These are phyloP conservation scores for Lenwebbia sp. DNA, from an alignment of 345 rosid species.

Conservation along the genomic window DNA sequence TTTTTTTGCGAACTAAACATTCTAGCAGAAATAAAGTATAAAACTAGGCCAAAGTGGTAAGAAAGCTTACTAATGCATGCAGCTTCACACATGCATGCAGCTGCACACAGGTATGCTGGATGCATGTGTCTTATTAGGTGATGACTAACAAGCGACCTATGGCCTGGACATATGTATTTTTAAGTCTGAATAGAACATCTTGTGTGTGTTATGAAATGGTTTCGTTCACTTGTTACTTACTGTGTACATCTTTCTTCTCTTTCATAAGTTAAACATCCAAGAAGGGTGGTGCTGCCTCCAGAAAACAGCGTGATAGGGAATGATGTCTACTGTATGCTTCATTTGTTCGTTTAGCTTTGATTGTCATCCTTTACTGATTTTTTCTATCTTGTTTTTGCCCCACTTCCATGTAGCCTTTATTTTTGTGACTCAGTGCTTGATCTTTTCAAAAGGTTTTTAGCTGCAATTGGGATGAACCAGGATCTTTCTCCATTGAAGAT, in stretches of 20 bases:
- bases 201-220: neutral
- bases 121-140: neutral
- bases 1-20: neutral
- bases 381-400: neutral
- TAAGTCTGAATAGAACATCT: neutral
- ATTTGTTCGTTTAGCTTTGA: neutral
- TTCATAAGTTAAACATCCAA: too few species aligned
- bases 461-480: neutral
- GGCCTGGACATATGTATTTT: neutral
- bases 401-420: neutral
- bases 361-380: neutral
- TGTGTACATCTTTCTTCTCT: too few species aligned
- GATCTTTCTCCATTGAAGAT: neutral
- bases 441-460: neutral
- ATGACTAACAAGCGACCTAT: neutral
- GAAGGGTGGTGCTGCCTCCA: too few species aligned
- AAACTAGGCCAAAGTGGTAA: neutral
- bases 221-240: too few species aligned
- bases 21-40: neutral
- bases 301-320: neutral
- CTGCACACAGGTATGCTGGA: neutral
- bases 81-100: too few species aligned
- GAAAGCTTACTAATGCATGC: neutral
- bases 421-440: neutral
- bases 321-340: neutral